Base-by-base conservation (phyloP, 1,284 basidiomycete species). In the Boletus smithii region DNA sequence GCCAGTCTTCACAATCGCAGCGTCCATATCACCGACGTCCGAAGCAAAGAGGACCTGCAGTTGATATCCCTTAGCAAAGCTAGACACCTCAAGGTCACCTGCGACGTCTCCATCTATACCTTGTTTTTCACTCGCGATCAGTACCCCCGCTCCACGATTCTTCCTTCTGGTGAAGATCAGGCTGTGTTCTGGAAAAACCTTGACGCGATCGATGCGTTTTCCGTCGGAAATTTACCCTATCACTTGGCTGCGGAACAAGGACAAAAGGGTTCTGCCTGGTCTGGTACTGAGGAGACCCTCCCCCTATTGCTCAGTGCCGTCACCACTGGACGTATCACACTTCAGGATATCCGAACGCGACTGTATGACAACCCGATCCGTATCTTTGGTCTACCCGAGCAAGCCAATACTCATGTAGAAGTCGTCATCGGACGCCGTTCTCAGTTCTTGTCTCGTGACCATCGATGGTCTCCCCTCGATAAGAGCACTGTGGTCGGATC, bases 61-160 rank as follows among this genome's bases (percentile, higher is more conserved):
- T 73, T 99, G 50, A 98, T 99, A 65, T 85, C 88, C 6, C 77
- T 99, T 42, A 93, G 91, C 77, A 99, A 99, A 73, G 86, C 88
- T 46, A 97, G 95, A 74, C 79, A 88, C 23, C 79, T 99, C 58
- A 88, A 91, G 62, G 95, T 98, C 49, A 98, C 95, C 3, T 98
- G 95, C 67, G 97, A 99, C 60, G 92, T 97, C 29, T 85, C 94
- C 8, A 79, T 98, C 42, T 98, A 93, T 69, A 81, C 91, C 9
- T 75, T 99, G 51, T 98, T 97, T 82, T 95, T 94, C 73, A 83
- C 81, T 20, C 77, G 75, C 46, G 85, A 88, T 54, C 79, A 89
- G 56, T 94, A 81, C 72, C 83, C 84, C 5, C 71, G 71, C 3
- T 76, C 84, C 6, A 72, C 69, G 8, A 80, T 81, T 58, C 76